These are phyloP conservation scores for Apophysomyces sp. DNA, from an alignment of 371 early-diverging fungal species.

Conservation along the genomic window DNA sequence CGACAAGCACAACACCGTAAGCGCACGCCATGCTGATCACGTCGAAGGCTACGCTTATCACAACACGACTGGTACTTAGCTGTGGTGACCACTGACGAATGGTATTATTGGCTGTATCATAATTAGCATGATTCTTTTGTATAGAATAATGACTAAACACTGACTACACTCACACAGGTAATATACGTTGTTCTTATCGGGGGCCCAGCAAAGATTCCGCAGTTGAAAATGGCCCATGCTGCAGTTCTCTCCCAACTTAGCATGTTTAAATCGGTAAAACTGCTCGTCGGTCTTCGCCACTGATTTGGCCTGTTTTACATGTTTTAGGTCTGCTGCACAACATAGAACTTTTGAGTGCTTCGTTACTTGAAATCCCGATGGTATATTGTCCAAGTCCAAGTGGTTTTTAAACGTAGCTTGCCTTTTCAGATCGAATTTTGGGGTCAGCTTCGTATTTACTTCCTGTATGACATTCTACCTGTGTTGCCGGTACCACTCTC, in stretches of 20 bases:
- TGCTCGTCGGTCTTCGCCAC: slow-evolving; percentile 13
- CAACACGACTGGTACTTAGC: slow-evolving; percentile 27
- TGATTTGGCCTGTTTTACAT: neutral
- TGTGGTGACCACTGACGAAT: slow-evolving; percentile 72
- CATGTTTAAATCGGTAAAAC: slow-evolving; percentile 41
- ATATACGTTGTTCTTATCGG: slow-evolving; percentile 71
- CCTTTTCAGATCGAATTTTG: neutral
- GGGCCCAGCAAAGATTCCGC: slow-evolving; percentile 72
- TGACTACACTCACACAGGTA: slow-evolving; percentile 51
- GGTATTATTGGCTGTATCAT: slow-evolving; percentile 40
- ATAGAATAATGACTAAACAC: neutral
- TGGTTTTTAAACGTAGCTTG: neutral
- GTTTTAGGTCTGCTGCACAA: neutral
- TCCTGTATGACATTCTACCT: slow-evolving; percentile 18
- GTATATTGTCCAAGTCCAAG: neutral
- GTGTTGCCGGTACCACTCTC: slow-evolving; percentile 26
- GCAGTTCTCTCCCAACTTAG: slow-evolving; percentile 37
- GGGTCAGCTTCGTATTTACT: neutral
- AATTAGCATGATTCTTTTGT: neutral
- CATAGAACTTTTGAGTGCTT: neutral
- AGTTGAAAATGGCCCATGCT: slow-evolving; percentile 71
- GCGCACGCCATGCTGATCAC: slow-evolving; percentile 71
- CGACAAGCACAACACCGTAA: slow-evolving; percentile 37
- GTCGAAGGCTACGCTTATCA: slow-evolving; percentile 31
- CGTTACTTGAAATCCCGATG: neutral